Evolutionary conservation across 192 early-diverging fungal genomes (phyloP), one percentile per base, ranked within the genome.

Genomic region (Bifiguratus adelaidae): DNA sequence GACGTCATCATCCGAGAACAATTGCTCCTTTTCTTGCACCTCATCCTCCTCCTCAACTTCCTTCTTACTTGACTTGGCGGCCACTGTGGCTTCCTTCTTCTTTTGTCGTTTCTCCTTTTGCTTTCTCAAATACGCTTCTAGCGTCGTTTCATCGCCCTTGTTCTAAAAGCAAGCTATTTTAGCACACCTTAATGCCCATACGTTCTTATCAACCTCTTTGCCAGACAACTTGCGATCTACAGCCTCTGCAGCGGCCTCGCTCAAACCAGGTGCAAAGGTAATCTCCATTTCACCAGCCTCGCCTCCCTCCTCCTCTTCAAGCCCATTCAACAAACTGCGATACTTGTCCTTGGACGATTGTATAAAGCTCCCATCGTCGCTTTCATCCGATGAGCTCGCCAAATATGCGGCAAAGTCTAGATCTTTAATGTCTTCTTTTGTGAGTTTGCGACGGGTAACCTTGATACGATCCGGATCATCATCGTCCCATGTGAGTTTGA

Each of bases 401-500:
- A 98, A 51, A 36, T 91, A 91, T 0, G 80, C 76, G 43, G 84
- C 81, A 57, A 98, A 93, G 59, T 98, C 92, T 80, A 95, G 85
- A 4, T 83, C 75, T 37, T 89, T 77, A 19, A 96, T 50, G 30
- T 98, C 89, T 33, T 95, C 81, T 45, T 90, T 83, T 0, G 82
- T 86, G 45, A 98, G 91, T 33, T 80, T 81, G 32, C 85, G 80
- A 7, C 85, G 76, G 1, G 85, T 96, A 12, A 86, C 53, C 32
- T 76, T 72, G 12, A 83, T 69, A 29, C 95, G 77, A 25, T 88
- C 85, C 5, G 85, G 78, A 54, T 93, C 92, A 35, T 98, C 95
- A 16, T 83, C 77, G 43, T 98, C 95, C 95, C 95, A 98, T 0
- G 90, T 93, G 28, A 98, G 68, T 60, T 86, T 85, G n/a, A 91